These are phyloP conservation scores for Trichophyton simii DNA, from an alignment of 2,329 filamentous ascomycete genomes.

Conservation along the genomic window DNA sequence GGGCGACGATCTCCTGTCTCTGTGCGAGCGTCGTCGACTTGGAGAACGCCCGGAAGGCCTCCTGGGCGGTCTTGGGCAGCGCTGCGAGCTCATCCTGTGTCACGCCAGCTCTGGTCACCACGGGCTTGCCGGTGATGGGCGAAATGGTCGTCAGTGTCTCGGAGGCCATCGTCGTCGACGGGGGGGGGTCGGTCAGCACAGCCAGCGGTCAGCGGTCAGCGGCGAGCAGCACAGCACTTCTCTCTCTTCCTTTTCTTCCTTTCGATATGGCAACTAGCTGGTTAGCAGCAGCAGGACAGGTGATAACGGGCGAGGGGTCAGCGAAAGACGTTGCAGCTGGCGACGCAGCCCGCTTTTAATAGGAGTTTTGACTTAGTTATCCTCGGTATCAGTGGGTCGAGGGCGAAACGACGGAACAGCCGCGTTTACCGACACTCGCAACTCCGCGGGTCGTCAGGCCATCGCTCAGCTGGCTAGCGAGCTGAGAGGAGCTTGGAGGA, in stretches of 20 bases:
- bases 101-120: constrained; percentile 66
- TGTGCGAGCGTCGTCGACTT: constrained; percentile 64
- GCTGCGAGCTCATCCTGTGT: constrained; percentile 56
- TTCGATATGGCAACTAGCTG: not conserved
- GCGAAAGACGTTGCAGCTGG: not conserved
- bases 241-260: not conserved
- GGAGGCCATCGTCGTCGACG: constrained; percentile 30
- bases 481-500: too few species aligned
- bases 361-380: not conserved
- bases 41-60: constrained; percentile 65
- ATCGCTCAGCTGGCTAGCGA: not conserved
- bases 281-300: not conserved
- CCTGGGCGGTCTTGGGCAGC: constrained; percentile 58
- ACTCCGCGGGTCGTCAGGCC: not conserved
- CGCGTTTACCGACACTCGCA: constrained; percentile 1
- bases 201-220: not conserved
- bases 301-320: not conserved
- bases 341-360: not conserved
- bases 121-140: constrained; percentile 71
- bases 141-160: constrained; percentile 68
- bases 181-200: too few species aligned
- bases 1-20: constrained; percentile 67
- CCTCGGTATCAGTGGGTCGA: not conserved
- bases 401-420: not conserved
- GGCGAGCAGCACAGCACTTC: not conserved